Evolutionary conservation across 495 filamentous ascomycete genomes (phyloP).

Genomic region (Bombardia bombarda): DNA sequence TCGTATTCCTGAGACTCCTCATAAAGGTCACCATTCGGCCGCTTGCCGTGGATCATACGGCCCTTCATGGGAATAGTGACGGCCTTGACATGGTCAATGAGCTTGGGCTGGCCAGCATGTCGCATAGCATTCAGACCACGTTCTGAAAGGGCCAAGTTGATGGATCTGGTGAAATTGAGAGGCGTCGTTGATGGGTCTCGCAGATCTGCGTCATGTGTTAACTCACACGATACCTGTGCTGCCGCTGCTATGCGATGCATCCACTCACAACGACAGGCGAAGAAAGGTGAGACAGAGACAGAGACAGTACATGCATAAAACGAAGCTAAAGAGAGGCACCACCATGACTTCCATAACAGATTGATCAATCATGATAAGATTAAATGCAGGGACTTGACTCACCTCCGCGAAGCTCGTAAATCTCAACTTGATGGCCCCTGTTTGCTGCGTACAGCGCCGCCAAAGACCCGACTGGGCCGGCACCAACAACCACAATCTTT

Average conservation of each 20-base stretch:
- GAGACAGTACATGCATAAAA: not conserved
- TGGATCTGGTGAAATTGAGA: conserved; percentile 94
- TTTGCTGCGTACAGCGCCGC: conserved; percentile 87
- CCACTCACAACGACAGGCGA: no score
- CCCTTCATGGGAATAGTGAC: conserved; percentile 88
- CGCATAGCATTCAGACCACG: conserved; percentile 85
- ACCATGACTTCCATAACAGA: no score
- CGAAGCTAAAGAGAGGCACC: no score
- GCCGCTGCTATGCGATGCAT: no score
- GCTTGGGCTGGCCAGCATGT: conserved; percentile 49
- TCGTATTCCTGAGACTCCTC: conserved; percentile 85
- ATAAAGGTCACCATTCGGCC: conserved; percentile 55
- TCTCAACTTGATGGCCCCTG: conserved; percentile 78
- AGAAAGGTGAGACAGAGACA: not conserved
- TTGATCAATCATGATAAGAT: no score
- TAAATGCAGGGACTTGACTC: no score
- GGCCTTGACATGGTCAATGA: conserved; percentile 64
- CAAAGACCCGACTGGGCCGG: conserved; percentile 86
- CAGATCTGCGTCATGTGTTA: conserved; percentile 74
- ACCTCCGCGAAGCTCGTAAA: conserved; percentile 93
- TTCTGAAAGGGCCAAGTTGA: conserved; percentile 92
- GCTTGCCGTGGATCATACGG: conserved; percentile 89
- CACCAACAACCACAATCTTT: conserved; percentile 80
- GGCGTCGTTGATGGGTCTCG: conserved; percentile 76
- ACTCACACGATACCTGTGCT: no score